Evolutionary conservation across 2,329 filamentous ascomycete species (phyloP).

Genomic region (Claviceps sp.): DNA sequence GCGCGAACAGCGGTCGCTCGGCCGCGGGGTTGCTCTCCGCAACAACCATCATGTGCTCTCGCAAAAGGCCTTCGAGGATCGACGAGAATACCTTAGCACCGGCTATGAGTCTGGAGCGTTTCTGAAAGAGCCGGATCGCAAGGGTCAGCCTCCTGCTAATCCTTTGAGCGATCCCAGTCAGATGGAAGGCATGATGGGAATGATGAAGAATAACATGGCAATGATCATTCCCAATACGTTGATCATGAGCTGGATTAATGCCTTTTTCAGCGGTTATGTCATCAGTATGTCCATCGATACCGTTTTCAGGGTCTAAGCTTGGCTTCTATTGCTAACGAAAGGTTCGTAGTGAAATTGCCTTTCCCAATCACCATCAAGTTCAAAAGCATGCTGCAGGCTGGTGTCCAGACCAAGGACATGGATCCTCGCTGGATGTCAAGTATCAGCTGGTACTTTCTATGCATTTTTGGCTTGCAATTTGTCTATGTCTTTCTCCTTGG

Average conservation of each 20-base stretch:
- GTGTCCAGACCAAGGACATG: constrained; percentile 88
- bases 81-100: constrained; percentile 68
- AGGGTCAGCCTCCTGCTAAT: constrained; percentile 80
- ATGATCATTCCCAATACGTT: constrained; percentile 99
- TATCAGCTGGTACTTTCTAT: constrained; percentile 97
- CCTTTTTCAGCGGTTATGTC: constrained; percentile 95
- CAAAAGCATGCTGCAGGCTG: constrained; percentile 98
- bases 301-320: not conserved
- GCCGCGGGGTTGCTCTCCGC: constrained; percentile 75
- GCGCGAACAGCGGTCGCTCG: constrained; percentile 74
- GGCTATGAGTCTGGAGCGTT: constrained; percentile 79
- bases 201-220: constrained; percentile 99
- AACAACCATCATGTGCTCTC: constrained; percentile 72
- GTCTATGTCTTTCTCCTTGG: constrained; percentile 96
- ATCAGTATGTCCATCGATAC: constrained; percentile 52
- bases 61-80: constrained; percentile 59
- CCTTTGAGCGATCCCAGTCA: constrained; percentile 89
- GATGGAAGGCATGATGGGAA: constrained; percentile 99
- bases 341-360: constrained; percentile 69
- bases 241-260: constrained; percentile 99
- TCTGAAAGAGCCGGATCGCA: constrained; percentile 75
- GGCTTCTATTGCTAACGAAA: constrained; percentile 9
- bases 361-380: constrained; percentile 98
- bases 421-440: constrained; percentile 98
- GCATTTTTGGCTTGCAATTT: constrained; percentile 89